These are phyloP conservation scores for Dryas octopetala DNA, from an alignment of 306 rosid species.

Conservation along the genomic window DNA sequence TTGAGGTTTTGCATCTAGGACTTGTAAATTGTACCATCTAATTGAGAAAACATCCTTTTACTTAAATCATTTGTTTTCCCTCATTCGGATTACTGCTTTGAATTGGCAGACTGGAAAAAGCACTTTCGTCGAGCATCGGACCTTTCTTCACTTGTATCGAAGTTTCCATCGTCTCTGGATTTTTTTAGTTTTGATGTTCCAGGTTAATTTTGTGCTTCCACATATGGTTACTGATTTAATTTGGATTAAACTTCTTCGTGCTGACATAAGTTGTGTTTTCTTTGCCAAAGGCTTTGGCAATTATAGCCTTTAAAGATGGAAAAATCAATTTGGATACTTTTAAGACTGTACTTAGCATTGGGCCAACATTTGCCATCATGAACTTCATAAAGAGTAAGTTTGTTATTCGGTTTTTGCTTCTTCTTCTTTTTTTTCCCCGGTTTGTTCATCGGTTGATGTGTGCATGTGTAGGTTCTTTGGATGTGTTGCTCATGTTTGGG, in stretches of 20 bases:
- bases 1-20: not conserved
- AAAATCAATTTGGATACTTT: constrained; percentile 59
- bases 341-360: constrained; percentile 76
- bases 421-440: not conserved
- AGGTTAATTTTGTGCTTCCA: constrained; percentile 47
- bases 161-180: constrained; percentile 99
- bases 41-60: constrained; percentile 1
- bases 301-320: constrained; percentile 72
- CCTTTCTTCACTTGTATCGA: constrained; percentile 83
- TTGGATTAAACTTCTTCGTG: constrained; percentile 13
- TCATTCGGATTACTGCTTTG: constrained; percentile 9
- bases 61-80: not conserved
- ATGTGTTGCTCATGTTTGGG: constrained; percentile 91
- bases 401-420: constrained; percentile 5
- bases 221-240: constrained; percentile 22
- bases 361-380: constrained; percentile 87
- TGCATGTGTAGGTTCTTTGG: constrained; percentile 59
- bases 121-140: constrained; percentile 94
- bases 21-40: not conserved
- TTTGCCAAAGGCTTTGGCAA: constrained; percentile 66
- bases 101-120: constrained; percentile 87
- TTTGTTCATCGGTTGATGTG: constrained; percentile 18
- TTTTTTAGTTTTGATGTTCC: constrained; percentile 89
- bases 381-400: constrained; percentile 77
- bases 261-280: constrained; percentile 22